Conservation (phyloP, 2,329 filamentous ascomycete species). For the Daldinia eschscholtzii region DNA sequence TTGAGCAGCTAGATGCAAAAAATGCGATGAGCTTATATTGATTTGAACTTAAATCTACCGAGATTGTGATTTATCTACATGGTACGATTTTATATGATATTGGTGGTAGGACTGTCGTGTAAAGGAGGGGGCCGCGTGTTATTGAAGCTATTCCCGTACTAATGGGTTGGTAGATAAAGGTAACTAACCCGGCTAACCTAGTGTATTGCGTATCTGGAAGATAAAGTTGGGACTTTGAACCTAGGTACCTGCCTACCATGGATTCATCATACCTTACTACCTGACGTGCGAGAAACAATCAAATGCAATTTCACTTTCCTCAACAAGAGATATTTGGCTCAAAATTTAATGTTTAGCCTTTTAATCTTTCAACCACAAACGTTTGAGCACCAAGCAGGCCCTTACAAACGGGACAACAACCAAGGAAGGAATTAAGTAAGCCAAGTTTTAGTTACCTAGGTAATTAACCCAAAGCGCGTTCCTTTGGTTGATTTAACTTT, state of each 20-base stretch:
- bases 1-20: not conserved
- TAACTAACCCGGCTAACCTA: not conserved
- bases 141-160: not conserved
- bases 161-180: not conserved
- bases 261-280: no score
- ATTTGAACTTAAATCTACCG: not conserved
- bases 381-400: no score
- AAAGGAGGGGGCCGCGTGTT: not conserved
- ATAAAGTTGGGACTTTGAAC: no score
- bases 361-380: no score
- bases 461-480: constrained; percentile 4
- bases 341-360: no score
- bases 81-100: not conserved
- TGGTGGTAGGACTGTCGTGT: not conserved
- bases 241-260: no score
- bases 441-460: not conserved
- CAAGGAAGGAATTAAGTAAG: not conserved
- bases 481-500: not conserved
- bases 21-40: not conserved
- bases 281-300: no score
- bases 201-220: not conserved
- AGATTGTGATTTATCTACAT: not conserved
- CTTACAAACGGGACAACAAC: no score
- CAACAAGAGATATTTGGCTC: no score
- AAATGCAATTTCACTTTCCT: no score